Evolutionary conservation across 192 early-diverging fungal genomes (phyloP).

Genomic region (Lobosporangium transversale): DNA sequence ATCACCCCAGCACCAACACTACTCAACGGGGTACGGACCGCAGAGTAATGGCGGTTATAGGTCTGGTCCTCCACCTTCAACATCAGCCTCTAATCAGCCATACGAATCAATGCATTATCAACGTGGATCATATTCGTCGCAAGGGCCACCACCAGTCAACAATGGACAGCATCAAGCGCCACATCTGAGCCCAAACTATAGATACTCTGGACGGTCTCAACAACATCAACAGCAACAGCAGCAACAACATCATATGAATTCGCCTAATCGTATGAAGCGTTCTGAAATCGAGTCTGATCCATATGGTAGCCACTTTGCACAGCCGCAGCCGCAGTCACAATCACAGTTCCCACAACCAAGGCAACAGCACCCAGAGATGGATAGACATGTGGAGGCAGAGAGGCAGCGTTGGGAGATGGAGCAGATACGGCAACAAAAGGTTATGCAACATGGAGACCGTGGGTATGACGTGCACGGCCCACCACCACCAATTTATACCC

Average conservation of each 20-base stretch:
- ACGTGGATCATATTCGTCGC: slow-evolving; percentile 12
- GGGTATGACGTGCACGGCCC: slow-evolving; percentile 2
- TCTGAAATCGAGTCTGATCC: neutral
- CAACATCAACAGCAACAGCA: slow-evolving; percentile 17
- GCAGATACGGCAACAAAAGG: slow-evolving; percentile 7
- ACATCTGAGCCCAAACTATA: neutral
- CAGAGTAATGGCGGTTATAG: slow-evolving; percentile 4
- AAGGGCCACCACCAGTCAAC: slow-evolving; percentile 7
- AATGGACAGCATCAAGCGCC: neutral
- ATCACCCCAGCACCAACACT: neutral
- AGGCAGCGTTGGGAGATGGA: slow-evolving; percentile 19
- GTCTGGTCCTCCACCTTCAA: neutral
- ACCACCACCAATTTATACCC: neutral
- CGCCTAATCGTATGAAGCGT: neutral
- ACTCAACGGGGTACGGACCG: neutral
- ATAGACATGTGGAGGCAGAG: slow-evolving; percentile 10
- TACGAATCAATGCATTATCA: slow-evolving; percentile 12
- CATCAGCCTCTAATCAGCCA: neutral
- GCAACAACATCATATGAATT: neutral
- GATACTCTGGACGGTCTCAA: slow-evolving; percentile 8
- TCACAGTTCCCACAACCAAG: slow-evolving; percentile 1
- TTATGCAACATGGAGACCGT: neutral
- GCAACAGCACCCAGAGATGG: slow-evolving; percentile 1
- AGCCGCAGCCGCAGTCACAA: neutral
- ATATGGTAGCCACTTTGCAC: slow-evolving; percentile 3